These are phyloP conservation scores for Seminavis robusta DNA, from an alignment of 108 stramenopile genomes.

Conservation along the genomic window DNA sequence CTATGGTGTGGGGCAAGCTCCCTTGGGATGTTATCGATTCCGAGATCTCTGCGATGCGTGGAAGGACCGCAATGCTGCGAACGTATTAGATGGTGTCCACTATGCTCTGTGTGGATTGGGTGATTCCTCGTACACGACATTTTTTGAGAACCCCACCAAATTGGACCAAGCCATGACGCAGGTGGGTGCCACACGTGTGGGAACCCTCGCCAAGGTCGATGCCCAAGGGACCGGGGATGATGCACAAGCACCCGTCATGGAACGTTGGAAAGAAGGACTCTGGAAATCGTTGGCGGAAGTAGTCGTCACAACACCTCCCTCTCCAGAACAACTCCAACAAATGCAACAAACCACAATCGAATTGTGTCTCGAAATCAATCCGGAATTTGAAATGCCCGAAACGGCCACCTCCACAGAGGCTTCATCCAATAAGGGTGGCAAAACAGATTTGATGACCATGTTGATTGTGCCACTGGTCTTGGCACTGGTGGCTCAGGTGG, in stretches of 20 bases:
- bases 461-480: neutral
- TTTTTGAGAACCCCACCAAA: slow-evolving; percentile 47
- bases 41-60: slow-evolving; percentile 68
- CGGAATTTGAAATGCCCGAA: slow-evolving; percentile 12
- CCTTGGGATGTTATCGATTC: slow-evolving; percentile 69
- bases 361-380: slow-evolving; percentile 16
- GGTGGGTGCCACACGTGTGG: slow-evolving; percentile 57
- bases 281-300: slow-evolving; percentile 18
- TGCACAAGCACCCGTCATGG: slow-evolving; percentile 55
- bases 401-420: neutral
- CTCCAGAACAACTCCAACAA: slow-evolving; percentile 5
- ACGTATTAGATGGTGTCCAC: slow-evolving; percentile 30
- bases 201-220: slow-evolving; percentile 70
- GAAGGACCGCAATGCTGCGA: no score
- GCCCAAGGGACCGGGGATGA: slow-evolving; percentile 60
- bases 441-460: neutral
- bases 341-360: slow-evolving; percentile 15
- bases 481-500: neutral
- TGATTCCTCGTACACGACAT: slow-evolving; percentile 56
- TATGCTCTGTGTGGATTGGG: slow-evolving; percentile 60
- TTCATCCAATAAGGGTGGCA: neutral
- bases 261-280: slow-evolving; percentile 27
- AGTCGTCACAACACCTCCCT: neutral
- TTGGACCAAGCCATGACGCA: slow-evolving; percentile 53
- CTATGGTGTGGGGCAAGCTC: slow-evolving; percentile 86